A percentile compares a stretch with the other conserved stretches of the same genome.
phyloP scores from a whole-genome alignment of 306 rosid species.

The Quercus ilex region DNA sequence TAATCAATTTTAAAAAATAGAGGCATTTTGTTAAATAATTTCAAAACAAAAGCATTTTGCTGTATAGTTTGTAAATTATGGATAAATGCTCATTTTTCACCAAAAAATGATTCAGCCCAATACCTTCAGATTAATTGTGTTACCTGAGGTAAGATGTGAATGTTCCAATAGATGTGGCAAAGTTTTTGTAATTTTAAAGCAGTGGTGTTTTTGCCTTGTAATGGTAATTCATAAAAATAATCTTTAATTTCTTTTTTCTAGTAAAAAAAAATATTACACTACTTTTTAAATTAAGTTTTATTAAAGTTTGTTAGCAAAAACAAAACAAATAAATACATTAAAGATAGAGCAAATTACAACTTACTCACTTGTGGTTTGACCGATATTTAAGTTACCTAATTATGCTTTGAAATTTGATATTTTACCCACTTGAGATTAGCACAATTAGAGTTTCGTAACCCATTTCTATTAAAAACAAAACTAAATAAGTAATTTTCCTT shows the following conservation, averaged over 20 bases:
- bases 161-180: neutral
- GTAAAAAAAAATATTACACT: too few relatives aligned
- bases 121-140: neutral
- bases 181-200: neutral
- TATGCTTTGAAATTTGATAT: too few relatives aligned
- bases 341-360: too few relatives aligned
- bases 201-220: neutral
- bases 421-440: fast-evolving
- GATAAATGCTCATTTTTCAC: too few relatives aligned
- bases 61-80: fast-evolving
- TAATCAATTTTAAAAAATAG: fast-evolving
- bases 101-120: too few relatives aligned
- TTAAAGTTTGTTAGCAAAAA: too few relatives aligned
- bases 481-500: too few relatives aligned
- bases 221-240: neutral
- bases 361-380: fast-evolving
- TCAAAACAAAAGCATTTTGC: fast-evolving
- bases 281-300: too few relatives aligned
- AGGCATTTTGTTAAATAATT: fast-evolving
- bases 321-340: too few relatives aligned
- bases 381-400: too few relatives aligned
- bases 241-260: too few relatives aligned
- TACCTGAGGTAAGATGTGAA: neutral
- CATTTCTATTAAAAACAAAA: too few relatives aligned
- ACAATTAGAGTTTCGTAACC: fast-evolving